Evolutionary conservation across 345 rosid genomes (phyloP), one percentile per base, ranked within the genome.

Genomic region (Bruguiera parviflora): DNA sequence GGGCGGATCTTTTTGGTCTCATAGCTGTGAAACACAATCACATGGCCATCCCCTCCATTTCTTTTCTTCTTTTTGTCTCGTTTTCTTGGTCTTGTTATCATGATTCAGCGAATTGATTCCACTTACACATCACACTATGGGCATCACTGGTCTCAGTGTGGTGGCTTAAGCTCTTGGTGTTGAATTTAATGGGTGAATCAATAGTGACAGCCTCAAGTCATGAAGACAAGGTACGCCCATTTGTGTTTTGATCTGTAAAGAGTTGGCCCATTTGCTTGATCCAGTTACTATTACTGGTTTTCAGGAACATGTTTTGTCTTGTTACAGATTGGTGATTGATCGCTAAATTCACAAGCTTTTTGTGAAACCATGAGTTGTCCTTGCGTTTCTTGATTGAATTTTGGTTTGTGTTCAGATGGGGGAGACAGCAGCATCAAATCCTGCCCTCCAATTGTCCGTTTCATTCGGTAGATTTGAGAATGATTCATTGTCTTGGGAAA

Each of bases 401-500:
- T 77, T 80, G 70, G 65, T 35, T 69, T 72, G 73, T 67, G 58
- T 75, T 65, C 83, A 89, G 91, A 86, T 86, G 74, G 83, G 84
- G 65, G 77, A 74, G 68, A 81, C 76, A 60, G 82, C 67, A 76
- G 76, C 84, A 58, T 73, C 90, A 47, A 84, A 79, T 56, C 87
- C 91, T 61, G 82, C 70, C 59, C 80, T 87, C 57, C 83, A 89
- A 75, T 96, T 80, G 76, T 95, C 97, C 31, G 89, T 91, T 51
- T 95, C 99, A 15, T 91, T 92, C 61, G 97, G 97, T 53, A 88
- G 90, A 80, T 92, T 92, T 84, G 93, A 88, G 77, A 87, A 79
- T 61, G 97, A 91, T 86, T 84, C 96, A 27, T 84, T 88, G 65
- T 92, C 99, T 22, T 95, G 99, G 99, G 97, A 89, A 80, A 95